These are phyloP conservation scores for Plectosphaerella sp. DNA, from an alignment of 2,329 filamentous ascomycete genomes.

Conservation along the genomic window DNA sequence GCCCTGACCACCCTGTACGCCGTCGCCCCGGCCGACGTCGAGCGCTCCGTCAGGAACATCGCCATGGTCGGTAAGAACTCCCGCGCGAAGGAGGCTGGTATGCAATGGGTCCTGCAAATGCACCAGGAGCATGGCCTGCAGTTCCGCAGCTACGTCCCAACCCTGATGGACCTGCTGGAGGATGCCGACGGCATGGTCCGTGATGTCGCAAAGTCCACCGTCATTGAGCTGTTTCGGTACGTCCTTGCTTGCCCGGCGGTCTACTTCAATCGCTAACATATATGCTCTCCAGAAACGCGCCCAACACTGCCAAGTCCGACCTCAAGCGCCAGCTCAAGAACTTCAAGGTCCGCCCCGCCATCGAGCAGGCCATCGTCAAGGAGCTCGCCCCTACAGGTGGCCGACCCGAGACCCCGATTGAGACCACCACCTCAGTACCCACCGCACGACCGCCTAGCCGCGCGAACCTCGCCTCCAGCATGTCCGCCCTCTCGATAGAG, in stretches of 20 bases:
- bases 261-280: not conserved
- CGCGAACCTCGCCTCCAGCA: conserved; percentile 42
- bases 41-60: conserved; percentile 71
- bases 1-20: conserved; percentile 74
- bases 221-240: conserved; percentile 83
- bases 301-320: conserved; percentile 80
- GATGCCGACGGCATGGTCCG: conserved; percentile 86
- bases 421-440: conserved; percentile 32
- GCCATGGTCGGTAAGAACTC: conserved; percentile 78
- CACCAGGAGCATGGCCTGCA: conserved; percentile 73
- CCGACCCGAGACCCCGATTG: conserved; percentile 35
- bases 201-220: conserved; percentile 75
- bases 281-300: conserved; percentile 52
- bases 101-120: conserved; percentile 85
- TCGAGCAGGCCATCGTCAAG: conserved; percentile 75
- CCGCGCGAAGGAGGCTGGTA: conserved; percentile 76
- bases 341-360: conserved; percentile 81
- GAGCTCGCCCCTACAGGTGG: conserved; percentile 56
- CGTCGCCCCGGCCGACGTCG: conserved; percentile 67
- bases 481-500: conserved; percentile 43
- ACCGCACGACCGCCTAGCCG: conserved; percentile 28
- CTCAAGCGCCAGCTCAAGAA: conserved; percentile 80
- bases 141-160: conserved; percentile 79
- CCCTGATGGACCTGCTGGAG: conserved; percentile 80
- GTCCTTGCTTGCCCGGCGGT: conserved; percentile 12